phyloP scores from a whole-genome alignment of 2,329 filamentous ascomycete species.

The Monilinia laxa region DNA sequence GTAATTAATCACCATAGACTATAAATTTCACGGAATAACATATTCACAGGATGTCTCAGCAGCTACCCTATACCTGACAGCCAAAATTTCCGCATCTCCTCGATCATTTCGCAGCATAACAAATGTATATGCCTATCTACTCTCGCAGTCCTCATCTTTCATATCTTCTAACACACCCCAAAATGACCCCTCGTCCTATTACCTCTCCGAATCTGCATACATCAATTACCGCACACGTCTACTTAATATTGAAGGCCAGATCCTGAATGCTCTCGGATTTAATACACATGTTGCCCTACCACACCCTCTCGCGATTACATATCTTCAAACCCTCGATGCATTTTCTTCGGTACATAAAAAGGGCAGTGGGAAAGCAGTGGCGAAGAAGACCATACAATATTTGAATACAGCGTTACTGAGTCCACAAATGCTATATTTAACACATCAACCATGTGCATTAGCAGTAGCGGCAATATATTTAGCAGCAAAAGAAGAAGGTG shows the following conservation, averaged over 20 bases:
- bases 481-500: slow-evolving; percentile 73
- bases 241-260: slow-evolving; percentile 71
- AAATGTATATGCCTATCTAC: slow-evolving; percentile 81
- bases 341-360: slow-evolving; percentile 41
- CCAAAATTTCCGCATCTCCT: slow-evolving; percentile 78
- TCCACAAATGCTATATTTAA: slow-evolving; percentile 86
- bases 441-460: slow-evolving; percentile 82
- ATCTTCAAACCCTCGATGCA: slow-evolving; percentile 84
- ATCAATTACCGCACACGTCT: slow-evolving; percentile 62
- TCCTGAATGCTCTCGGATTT: slow-evolving; percentile 76
- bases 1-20: neutral
- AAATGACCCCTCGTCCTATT: slow-evolving; percentile 55
- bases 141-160: slow-evolving; percentile 55
- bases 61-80: slow-evolving; percentile 74
- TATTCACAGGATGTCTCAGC: slow-evolving; percentile 72
- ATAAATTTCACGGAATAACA: neutral
- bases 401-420: slow-evolving; percentile 85
- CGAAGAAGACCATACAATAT: slow-evolving; percentile 67
- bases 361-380: slow-evolving; percentile 51
- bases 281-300: slow-evolving; percentile 83
- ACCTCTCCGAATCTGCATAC: slow-evolving; percentile 73
- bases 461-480: slow-evolving; percentile 89
- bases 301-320: slow-evolving; percentile 83
- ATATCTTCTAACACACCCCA: slow-evolving; percentile 16
- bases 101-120: slow-evolving; percentile 76